Evolutionary conservation across 495 filamentous ascomycete species (phyloP).

Genomic region (Podospora didyma): DNA sequence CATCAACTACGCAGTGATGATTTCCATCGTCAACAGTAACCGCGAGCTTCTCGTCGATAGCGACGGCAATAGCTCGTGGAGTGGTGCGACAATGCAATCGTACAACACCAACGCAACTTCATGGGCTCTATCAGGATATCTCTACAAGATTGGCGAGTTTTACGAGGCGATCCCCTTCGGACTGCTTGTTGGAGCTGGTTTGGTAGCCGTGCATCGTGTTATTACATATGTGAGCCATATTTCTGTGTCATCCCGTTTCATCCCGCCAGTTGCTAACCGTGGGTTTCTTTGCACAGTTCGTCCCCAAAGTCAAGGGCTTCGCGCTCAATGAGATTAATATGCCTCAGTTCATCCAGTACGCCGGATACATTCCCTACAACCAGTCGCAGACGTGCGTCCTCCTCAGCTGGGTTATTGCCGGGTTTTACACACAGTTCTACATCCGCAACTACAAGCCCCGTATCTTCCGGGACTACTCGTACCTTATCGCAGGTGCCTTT

Average conservation of each 20-base stretch:
- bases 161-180: slow-evolving; percentile 48
- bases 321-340: slow-evolving; percentile 37
- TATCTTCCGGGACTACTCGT: slow-evolving; percentile 56
- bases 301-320: slow-evolving; percentile 37
- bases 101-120: slow-evolving; percentile 39
- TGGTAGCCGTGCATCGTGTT: slow-evolving; percentile 38
- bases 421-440: slow-evolving; percentile 50
- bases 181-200: slow-evolving; percentile 36
- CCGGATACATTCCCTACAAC: slow-evolving; percentile 45
- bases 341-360: slow-evolving; percentile 40
- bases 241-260: background rate
- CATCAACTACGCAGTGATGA: slow-evolving; percentile 42
- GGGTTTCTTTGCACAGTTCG: slow-evolving; percentile 22
- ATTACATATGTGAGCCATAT: slow-evolving; percentile 32
- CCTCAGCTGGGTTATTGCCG: slow-evolving; percentile 21
- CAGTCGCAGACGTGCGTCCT: slow-evolving; percentile 39
- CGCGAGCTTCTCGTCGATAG: slow-evolving; percentile 23
- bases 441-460: slow-evolving; percentile 45
- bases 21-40: slow-evolving; percentile 28
- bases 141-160: slow-evolving; percentile 26
- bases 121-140: slow-evolving; percentile 41
- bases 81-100: slow-evolving; percentile 31
- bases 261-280: slow-evolving; percentile 24
- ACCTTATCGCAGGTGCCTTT: slow-evolving; percentile 51
- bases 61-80: slow-evolving; percentile 36